phyloP scores from a whole-genome alignment of 2,329 filamentous ascomycete species.

The Hawksworthiomyces lignivorus region DNA sequence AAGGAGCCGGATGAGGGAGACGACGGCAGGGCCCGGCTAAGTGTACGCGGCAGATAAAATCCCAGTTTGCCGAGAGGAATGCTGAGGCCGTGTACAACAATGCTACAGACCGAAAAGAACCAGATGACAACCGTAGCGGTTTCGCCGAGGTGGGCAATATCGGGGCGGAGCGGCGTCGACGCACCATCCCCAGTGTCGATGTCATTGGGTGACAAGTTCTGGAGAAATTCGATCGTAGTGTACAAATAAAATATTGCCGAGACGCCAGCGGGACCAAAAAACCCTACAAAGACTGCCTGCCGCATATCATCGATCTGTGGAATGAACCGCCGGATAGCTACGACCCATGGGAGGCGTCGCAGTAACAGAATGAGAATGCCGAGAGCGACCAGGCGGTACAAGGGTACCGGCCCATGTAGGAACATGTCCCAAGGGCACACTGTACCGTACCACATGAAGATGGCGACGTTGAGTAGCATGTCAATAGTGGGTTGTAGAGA shows the following conservation, averaged over 20 bases:
- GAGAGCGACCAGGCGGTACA: slow-evolving; percentile 64
- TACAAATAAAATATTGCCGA: slow-evolving; percentile 90
- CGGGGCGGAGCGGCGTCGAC: slow-evolving; percentile 52
- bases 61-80: slow-evolving; percentile 68
- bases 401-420: slow-evolving; percentile 54
- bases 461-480: slow-evolving; percentile 81
- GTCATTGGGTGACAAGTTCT: slow-evolving; percentile 53
- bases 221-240: slow-evolving; percentile 68
- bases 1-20: slow-evolving; percentile 5
- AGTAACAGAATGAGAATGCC: slow-evolving; percentile 71
- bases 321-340: slow-evolving; percentile 65
- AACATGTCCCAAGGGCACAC: slow-evolving; percentile 76
- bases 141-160: slow-evolving; percentile 59
- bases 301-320: slow-evolving; percentile 67
- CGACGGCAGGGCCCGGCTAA: slow-evolving; percentile 38
- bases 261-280: slow-evolving; percentile 89
- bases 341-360: slow-evolving; percentile 68
- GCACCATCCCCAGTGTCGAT: slow-evolving; percentile 56
- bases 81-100: slow-evolving; percentile 76
- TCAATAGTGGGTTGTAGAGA: slow-evolving; percentile 91
- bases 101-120: slow-evolving; percentile 78
- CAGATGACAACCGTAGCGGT: slow-evolving; percentile 67
- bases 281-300: slow-evolving; percentile 80
- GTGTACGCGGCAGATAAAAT: slow-evolving; percentile 54
- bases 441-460: slow-evolving; percentile 89